phyloP scores from a whole-genome alignment of 768 basidiomycete genomes.

The Russula olivacea region DNA sequence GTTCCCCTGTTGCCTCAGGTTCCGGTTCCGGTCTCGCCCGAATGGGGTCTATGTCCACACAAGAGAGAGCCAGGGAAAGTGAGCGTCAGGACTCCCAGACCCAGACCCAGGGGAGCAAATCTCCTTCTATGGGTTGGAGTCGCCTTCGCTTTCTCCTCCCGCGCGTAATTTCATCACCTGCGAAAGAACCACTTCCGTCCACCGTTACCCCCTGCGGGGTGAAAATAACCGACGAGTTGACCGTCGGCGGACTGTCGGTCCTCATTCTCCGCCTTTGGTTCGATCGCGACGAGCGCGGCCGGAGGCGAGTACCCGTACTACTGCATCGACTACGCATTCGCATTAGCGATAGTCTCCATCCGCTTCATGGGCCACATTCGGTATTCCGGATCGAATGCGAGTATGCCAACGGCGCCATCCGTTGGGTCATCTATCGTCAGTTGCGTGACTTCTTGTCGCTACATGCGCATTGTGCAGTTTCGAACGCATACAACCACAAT shows the following conservation, averaged over 20 bases:
- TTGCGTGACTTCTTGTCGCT: constrained; percentile 87
- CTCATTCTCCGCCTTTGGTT: constrained; percentile 80
- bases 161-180: constrained; percentile 37
- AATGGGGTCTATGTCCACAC: constrained; percentile 2
- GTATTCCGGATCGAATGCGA: constrained; percentile 93
- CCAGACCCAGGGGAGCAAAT: constrained; percentile 26
- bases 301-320: constrained; percentile 71
- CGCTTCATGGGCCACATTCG: constrained; percentile 66
- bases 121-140: constrained; percentile 47
- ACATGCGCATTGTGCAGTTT: constrained; percentile 83
- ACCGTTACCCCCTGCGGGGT: constrained; percentile 49
- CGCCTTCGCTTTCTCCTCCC: constrained; percentile 63
- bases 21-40: constrained; percentile 1
- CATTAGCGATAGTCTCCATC: constrained; percentile 81
- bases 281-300: constrained; percentile 80
- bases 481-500: constrained; percentile 71
- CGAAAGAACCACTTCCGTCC: constrained; percentile 35
- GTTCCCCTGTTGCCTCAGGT: constrained; percentile 5
- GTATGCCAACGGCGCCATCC: constrained; percentile 85
- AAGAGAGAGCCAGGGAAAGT: constrained; percentile 10
- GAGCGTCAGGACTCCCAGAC: constrained; percentile 11
- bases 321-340: constrained; percentile 79
- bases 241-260: constrained; percentile 70
- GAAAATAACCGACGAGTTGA: constrained; percentile 78
- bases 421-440: constrained; percentile 96